Conservation (phyloP, 345 rosid genomes). For the Bruguiera sexangula region DNA sequence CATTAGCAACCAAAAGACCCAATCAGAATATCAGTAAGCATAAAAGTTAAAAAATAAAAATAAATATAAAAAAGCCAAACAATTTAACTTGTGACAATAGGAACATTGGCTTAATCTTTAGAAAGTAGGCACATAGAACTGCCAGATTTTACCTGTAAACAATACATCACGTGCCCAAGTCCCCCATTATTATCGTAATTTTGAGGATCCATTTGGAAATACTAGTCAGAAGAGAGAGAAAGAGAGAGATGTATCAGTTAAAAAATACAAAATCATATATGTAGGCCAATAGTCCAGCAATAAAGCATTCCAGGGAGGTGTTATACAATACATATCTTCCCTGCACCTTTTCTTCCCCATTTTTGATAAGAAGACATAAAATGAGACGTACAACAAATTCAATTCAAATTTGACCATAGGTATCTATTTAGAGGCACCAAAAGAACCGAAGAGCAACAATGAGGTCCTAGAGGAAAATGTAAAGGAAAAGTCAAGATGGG, state of each 20-base stretch:
- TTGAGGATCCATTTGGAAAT: slow-evolving; percentile 80
- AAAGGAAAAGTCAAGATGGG: not conserved
- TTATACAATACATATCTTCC: no score
- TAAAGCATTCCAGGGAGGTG: no score
- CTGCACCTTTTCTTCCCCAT: no score
- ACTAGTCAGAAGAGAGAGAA: slow-evolving; percentile 41
- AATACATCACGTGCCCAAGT: slow-evolving; percentile 78
- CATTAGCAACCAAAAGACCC: not conserved
- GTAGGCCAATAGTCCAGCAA: not conserved
- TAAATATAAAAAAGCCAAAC: not conserved
- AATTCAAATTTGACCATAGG: no score
- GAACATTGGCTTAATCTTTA: slow-evolving; percentile 7
- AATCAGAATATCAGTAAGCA: not conserved
- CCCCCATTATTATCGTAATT: slow-evolving; percentile 66
- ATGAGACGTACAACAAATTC: no score
- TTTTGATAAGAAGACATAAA: no score
- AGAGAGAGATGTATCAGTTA: slow-evolving; percentile 1
- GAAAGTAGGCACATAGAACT: not conserved
- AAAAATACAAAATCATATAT: slow-evolving; percentile 7
- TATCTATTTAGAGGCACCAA: no score
- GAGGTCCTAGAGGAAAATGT: no score
- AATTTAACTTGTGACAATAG: slow-evolving; percentile 7
- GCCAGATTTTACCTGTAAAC: slow-evolving; percentile 67
- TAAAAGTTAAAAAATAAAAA: not conserved
- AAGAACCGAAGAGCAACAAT: not conserved